phyloP scores from a whole-genome alignment of 805 yeast species.

The Zygotorulaspora danielsina region DNA sequence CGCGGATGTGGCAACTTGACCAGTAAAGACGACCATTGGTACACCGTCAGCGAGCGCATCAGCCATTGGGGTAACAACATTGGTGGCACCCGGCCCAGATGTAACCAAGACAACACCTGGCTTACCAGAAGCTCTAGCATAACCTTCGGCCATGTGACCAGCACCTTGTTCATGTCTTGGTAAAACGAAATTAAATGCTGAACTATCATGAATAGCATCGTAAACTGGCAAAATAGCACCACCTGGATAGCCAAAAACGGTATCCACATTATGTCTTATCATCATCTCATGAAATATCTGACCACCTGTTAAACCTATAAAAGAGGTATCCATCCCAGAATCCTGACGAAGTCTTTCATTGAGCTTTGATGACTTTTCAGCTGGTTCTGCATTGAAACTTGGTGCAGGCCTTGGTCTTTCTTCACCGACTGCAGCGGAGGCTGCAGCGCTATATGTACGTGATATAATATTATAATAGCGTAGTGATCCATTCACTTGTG shows the following conservation, averaged over 20 bases:
- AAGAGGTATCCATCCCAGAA: constrained; percentile 65
- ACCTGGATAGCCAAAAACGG: constrained; percentile 96
- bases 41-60: constrained; percentile 97
- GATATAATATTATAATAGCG: constrained; percentile 10
- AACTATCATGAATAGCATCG: constrained; percentile 92
- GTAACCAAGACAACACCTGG: constrained; percentile 98
- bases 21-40: constrained; percentile 93
- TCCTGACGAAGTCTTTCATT: constrained; percentile 8
- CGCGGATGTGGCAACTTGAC: constrained; percentile 93
- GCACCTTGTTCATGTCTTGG: constrained; percentile 99
- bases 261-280: constrained; percentile 92
- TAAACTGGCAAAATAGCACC: constrained; percentile 98
- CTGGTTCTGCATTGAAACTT: constrained; percentile 31
- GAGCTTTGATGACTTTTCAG: constrained; percentile 14
- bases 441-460: constrained; percentile 17
- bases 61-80: constrained; percentile 97
- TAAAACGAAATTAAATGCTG: constrained; percentile 80
- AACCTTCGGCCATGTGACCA: constrained; percentile 99
- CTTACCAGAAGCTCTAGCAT: constrained; percentile 90
- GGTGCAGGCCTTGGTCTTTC: constrained; percentile 38
- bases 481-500: constrained; percentile 4
- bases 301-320: constrained; percentile 97
- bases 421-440: constrained; percentile 10
- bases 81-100: constrained; percentile 99
- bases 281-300: constrained; percentile 99